Base-by-base conservation (phyloP, 257 asterid genomes). In the Solanum bulbocastanum region DNA sequence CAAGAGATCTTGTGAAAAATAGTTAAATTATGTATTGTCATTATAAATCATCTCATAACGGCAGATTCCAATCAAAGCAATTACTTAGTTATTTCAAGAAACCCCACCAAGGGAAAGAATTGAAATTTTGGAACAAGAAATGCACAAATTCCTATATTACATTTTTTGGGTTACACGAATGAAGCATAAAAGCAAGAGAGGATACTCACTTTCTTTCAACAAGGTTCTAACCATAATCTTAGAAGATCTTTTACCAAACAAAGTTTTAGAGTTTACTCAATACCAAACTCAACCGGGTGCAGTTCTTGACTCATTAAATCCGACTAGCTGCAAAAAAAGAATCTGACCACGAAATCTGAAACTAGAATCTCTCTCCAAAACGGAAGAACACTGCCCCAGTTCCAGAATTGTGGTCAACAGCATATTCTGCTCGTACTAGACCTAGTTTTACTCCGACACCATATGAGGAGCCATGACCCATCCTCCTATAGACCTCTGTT, bases 391-490 rank as follows among this genome's bases (percentile, higher is more conserved):
- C 3, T 2, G 98, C 93, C 22, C 99, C 99, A 5, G 98, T 94
- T 66, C 99, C 98, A 56, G 99, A 93, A 91, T 97, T 96, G 88
- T 92, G 94, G 89, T 97, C 99, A 52, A 96, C 94, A 4, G 99
- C 99, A 83, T 97, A 97, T 89, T 97, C 99, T 4, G 96, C 98
- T 13, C 99, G 94, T 75, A 97, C 96, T 86, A 95, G 90, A 56
- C 99, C 99, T 30, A 97, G 90, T 93, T 97, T 95, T n/a, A 94
- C 93, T 52, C 99, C 99, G 36, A 89, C 94, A 58, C 99, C 99
- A 8, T 96, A 97, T 0, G 99, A 97, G 33, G 99, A 96, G 49
- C 99, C 99, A 7, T 92, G 95, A 11, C 99, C 99, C 96, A 93
- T 89, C 89, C 98, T 92, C 91, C 98, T 90, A 88, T 97, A 96